These are phyloP conservation scores for sunflower (Helianthus annuus) DNA, from an alignment of 129 eudicot species.

Conservation along the genomic window HanXRQr2.0-SUNRISE NC_035444.2:145335157-145335656, in stretches of 20 bases:
- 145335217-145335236: no score
- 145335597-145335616: slow-evolving; percentile 66
- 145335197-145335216: no score
- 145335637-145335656: slow-evolving; percentile 11
- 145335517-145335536: slow-evolving; percentile 40
- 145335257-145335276: slow-evolving; percentile 77
- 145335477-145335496: slow-evolving; percentile 88
- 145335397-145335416: slow-evolving; percentile 63
- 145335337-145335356: slow-evolving; percentile 63
- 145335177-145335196: no score
- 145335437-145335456: slow-evolving; percentile 97
- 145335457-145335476: slow-evolving; percentile 83
- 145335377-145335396: slow-evolving; percentile 77
- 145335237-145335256: no score
- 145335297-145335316: slow-evolving; percentile 75
- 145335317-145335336: slow-evolving; percentile 78
- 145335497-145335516: slow-evolving; percentile 66
- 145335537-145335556: slow-evolving; percentile 54
- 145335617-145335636: slow-evolving; percentile 18
- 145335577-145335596: slow-evolving; percentile 57
- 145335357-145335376: slow-evolving; percentile 72
- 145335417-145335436: slow-evolving; percentile 99
- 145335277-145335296: slow-evolving; percentile 99
- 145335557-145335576: slow-evolving; percentile 53
- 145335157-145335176: no score